Base-by-base conservation (phyloP, 1,284 basidiomycete species). In the Rhodotorula sp. region DNA sequence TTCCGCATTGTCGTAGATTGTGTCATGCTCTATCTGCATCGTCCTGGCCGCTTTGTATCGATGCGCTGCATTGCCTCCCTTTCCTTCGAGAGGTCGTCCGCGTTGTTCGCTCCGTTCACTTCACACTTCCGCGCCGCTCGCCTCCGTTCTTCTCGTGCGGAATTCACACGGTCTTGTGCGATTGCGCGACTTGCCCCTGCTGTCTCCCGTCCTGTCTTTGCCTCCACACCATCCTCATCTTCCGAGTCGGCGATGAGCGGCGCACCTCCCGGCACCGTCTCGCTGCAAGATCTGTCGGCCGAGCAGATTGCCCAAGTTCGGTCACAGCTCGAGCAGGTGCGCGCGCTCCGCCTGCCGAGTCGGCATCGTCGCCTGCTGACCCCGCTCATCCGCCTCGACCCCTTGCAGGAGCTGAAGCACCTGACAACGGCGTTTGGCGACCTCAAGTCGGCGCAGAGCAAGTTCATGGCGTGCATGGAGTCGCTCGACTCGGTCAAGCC, bases 391-490 rank as follows among this genome's bases (percentile, higher is more conserved):
- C 49, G 23, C 8, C 34, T 5, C 27, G 49, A 34, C 8, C 42
- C 0, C n/a, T 27, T 62, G 46, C 82, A 97, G 92, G 96, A 98
- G 85, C 84, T 98, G 53, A 90, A 89, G 71, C 95, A 97, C 80
- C 85, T 98, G 66, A 93, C 94, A 12, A 90, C 87, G 76, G 97
- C 95, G 41, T 98, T 94, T 81, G 88, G 89, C 12, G 94, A 97
- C 80, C 87, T 98, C 44, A 95, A 93, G 81, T 88, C 90, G 78
- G 96, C 94, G 2, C 94, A 97, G 79, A 87, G 90, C 17, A 97
- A 95, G 82, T 98, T 98, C 85, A 90, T 88, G 76, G 84, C 88
- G 17, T 97, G 95, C 78, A 87, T 94, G 49, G 90, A 91, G 62
- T 91, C 91, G 76, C 88, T 95, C 4, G 84, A 84, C n/a, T 88